Percentiles rank a stretch among this genome's conserved stretches.
Conservation (phyloP, 2,329 filamentous ascomycete genomes). For the Fusarium mundagurra region DNA sequence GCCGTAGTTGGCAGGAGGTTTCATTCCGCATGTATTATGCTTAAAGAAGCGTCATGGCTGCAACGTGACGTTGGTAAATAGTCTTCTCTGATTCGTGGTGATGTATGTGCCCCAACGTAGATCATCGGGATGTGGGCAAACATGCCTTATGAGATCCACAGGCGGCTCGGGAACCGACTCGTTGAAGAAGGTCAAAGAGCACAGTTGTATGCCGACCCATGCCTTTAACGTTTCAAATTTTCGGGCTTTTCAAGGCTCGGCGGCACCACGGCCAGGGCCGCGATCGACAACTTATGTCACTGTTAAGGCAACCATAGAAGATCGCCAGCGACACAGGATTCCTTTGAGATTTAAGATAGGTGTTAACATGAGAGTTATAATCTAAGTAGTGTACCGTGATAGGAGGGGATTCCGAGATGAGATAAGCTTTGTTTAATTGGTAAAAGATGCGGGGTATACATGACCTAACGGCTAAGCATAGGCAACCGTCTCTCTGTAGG, state of each 20-base stretch:
- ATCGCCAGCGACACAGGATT: rapidly evolving
- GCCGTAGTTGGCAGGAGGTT: background rate
- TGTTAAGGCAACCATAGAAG: background rate
- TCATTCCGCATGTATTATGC: background rate
- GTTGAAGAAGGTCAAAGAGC: background rate
- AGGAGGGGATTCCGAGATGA: background rate
- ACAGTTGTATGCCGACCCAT: background rate
- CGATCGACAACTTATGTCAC: background rate
- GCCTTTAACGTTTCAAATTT: background rate
- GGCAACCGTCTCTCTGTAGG: background rate
- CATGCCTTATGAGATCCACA: background rate
- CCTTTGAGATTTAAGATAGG: background rate
- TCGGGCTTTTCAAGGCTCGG: background rate
- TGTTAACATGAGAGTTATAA: background rate
- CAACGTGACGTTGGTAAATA: background rate
- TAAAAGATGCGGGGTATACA: background rate
- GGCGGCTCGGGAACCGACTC: background rate
- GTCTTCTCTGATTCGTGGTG: background rate
- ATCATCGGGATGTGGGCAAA: slow-evolving; percentile 5
- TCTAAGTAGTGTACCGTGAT: background rate
- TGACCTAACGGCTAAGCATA: background rate
- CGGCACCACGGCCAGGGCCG: background rate
- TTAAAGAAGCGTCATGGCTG: background rate
- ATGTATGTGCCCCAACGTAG: background rate
- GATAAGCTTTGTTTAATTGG: background rate